phyloP scores from a whole-genome alignment of 768 basidiomycete genomes.

The Cystobasidium onofrii region DNA sequence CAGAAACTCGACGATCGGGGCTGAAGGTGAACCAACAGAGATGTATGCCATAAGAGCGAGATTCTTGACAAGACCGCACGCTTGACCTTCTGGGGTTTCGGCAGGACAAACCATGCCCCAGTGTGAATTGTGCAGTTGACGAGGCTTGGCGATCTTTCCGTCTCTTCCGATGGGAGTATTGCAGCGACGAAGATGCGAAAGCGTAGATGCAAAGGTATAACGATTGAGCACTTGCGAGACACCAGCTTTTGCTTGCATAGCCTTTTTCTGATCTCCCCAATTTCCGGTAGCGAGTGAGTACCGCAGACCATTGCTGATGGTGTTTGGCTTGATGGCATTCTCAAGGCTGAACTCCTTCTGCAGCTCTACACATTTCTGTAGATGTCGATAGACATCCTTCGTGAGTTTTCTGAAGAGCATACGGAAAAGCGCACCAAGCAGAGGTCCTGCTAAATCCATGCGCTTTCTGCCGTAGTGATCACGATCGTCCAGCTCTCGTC shows the following conservation, averaged over 20 bases:
- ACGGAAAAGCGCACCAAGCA: conserved; percentile 92
- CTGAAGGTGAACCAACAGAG: conserved; percentile 90
- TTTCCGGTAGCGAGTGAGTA: conserved; percentile 98
- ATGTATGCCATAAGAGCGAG: conserved; percentile 95
- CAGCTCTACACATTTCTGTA: conserved; percentile 97
- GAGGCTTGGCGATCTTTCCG: conserved; percentile 98
- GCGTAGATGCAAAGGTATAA: conserved; percentile 95
- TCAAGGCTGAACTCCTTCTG: conserved; percentile 89
- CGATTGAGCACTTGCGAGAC: conserved; percentile 97
- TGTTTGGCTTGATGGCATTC: conserved; percentile 87
- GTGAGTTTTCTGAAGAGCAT: conserved; percentile 96
- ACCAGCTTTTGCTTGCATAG: conserved; percentile 94
- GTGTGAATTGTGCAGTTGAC: conserved; percentile 96
- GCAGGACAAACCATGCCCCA: conserved; percentile 99
- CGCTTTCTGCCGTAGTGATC: conserved; percentile 99
- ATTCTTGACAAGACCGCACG: conserved; percentile 98
- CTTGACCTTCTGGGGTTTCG: conserved; percentile 98
- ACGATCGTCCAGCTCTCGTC: conserved; percentile 93
- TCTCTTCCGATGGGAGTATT: conserved; percentile 97
- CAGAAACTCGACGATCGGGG: conserved; percentile 93
- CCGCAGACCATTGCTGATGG: conserved; percentile 94
- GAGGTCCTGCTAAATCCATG: conserved; percentile 86
- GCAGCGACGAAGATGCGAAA: conserved; percentile 94
- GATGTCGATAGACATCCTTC: conserved; percentile 89
- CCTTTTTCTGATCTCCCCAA: conserved; percentile 99